These are phyloP conservation scores for Cerrena zonata DNA, from an alignment of 1,284 basidiomycete species.

Conservation along the genomic window DNA sequence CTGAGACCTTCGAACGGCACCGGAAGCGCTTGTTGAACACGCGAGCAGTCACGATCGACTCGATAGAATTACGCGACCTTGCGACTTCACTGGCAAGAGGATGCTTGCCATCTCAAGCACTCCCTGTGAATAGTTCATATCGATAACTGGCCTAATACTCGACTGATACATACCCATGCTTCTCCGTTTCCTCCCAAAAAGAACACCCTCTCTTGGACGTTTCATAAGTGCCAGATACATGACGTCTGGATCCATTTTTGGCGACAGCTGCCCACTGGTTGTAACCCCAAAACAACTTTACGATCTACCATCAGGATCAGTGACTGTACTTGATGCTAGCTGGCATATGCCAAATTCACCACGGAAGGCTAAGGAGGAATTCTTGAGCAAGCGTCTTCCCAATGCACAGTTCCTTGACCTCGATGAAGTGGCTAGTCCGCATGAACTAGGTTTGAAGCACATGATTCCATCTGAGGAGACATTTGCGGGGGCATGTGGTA, in stretches of 20 bases:
- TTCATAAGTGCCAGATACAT: slow-evolving; percentile 2
- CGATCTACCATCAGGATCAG: slow-evolving; percentile 20
- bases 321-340: slow-evolving; percentile 63
- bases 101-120: too few relatives aligned
- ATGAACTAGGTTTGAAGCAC: slow-evolving; percentile 78
- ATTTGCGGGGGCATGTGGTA: slow-evolving; percentile 82
- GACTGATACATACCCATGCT: too few relatives aligned
- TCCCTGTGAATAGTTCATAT: too few relatives aligned
- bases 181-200: neutral
- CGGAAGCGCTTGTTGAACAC: too few relatives aligned
- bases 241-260: slow-evolving; percentile 13
- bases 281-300: slow-evolving; percentile 47
- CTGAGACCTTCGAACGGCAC: too few relatives aligned
- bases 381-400: slow-evolving; percentile 62
- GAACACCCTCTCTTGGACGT: neutral
- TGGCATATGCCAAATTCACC: slow-evolving; percentile 87
- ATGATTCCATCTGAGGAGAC: slow-evolving; percentile 79
- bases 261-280: slow-evolving; percentile 40
- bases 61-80: too few relatives aligned
- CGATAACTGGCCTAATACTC: too few relatives aligned
- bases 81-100: too few relatives aligned
- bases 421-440: slow-evolving; percentile 67
- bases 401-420: slow-evolving; percentile 77
- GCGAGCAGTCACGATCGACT: too few relatives aligned
- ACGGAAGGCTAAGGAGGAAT: slow-evolving; percentile 64